A percentile compares a stretch with the other conserved stretches of the same genome.
These are phyloP conservation scores for Prunus mume DNA, from an alignment of 306 rosid species.

Conservation along the genomic window DNA sequence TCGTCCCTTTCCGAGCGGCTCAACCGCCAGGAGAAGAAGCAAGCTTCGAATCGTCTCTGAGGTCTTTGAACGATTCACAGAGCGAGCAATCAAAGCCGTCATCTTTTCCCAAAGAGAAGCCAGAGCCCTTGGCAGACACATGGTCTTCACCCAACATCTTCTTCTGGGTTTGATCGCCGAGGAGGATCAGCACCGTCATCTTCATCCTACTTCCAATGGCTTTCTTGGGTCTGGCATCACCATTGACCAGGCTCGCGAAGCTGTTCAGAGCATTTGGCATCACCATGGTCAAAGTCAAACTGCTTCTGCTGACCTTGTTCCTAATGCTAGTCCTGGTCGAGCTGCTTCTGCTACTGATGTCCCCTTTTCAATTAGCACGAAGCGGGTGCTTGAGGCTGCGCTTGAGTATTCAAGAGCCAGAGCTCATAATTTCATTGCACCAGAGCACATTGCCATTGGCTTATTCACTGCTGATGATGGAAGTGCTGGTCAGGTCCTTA, in stretches of 20 bases:
- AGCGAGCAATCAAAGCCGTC: slow-evolving; percentile 71
- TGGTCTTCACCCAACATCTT: slow-evolving; percentile 68
- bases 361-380: slow-evolving; percentile 62
- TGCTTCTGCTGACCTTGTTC: background rate
- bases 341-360: slow-evolving; percentile 29
- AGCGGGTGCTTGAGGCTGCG: slow-evolving; percentile 77
- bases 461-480: slow-evolving; percentile 67
- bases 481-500: slow-evolving; percentile 55
- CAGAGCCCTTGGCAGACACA: slow-evolving; percentile 48
- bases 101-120: slow-evolving; percentile 75
- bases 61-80: slow-evolving; percentile 72
- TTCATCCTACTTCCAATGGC: slow-evolving; percentile 41
- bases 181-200: slow-evolving; percentile 32
- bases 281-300: slow-evolving; percentile 3
- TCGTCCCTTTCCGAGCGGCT: background rate
- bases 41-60: slow-evolving; percentile 35
- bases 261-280: slow-evolving; percentile 48
- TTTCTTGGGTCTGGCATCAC: slow-evolving; percentile 66
- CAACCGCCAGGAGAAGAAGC: slow-evolving; percentile 10
- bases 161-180: slow-evolving; percentile 81
- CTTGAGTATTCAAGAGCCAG: slow-evolving; percentile 60
- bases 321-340: background rate
- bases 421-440: slow-evolving; percentile 70
- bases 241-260: slow-evolving; percentile 57
- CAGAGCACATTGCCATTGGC: slow-evolving; percentile 75